Percentiles rank a stretch among this genome's conserved stretches.
These are phyloP conservation scores for Eurotiales sp. DNA, from an alignment of 2,329 filamentous ascomycete genomes.

Conservation along the genomic window DNA sequence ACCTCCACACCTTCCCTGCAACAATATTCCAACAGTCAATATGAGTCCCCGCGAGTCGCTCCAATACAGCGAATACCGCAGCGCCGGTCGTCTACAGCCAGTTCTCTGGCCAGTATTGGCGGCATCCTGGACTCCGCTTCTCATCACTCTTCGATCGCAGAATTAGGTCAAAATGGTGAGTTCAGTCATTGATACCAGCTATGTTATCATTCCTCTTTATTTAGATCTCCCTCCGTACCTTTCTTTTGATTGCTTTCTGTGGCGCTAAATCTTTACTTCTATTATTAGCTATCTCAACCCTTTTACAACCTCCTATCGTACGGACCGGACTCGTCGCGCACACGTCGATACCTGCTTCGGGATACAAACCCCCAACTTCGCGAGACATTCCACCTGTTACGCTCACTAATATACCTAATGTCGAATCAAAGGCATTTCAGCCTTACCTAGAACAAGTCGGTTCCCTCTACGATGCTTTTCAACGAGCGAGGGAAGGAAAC, in stretches of 20 bases:
- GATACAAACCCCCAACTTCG: slow-evolving; percentile 77
- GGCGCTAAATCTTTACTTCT: not conserved
- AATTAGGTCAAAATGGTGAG: slow-evolving; percentile 78
- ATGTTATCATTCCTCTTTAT: not conserved
- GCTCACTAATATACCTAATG: slow-evolving; percentile 78
- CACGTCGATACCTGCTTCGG: slow-evolving; percentile 62
- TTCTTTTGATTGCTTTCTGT: not conserved
- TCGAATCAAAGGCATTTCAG: slow-evolving; percentile 76
- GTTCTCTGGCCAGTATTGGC: slow-evolving; percentile 83
- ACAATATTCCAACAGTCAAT: slow-evolving; percentile 43
- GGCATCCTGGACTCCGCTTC: slow-evolving; percentile 70
- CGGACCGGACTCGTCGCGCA: slow-evolving; percentile 82
- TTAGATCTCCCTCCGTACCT: too few species aligned
- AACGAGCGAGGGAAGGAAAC: slow-evolving; percentile 71
- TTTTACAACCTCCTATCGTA: slow-evolving; percentile 87
- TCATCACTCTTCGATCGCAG: slow-evolving; percentile 58
- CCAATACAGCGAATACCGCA: slow-evolving; percentile 32
- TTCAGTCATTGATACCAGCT: not conserved
- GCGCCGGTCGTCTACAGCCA: slow-evolving; percentile 76
- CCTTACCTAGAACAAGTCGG: slow-evolving; percentile 83
- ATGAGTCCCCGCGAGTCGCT: slow-evolving; percentile 34
- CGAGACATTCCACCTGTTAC: slow-evolving; percentile 91
- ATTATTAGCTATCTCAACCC: slow-evolving; percentile 78
- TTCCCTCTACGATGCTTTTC: slow-evolving; percentile 81
- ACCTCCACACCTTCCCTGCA: slow-evolving; percentile 50